phyloP scores from a whole-genome alignment of 2,329 filamentous ascomycete genomes.

The Xylariales sp. region DNA sequence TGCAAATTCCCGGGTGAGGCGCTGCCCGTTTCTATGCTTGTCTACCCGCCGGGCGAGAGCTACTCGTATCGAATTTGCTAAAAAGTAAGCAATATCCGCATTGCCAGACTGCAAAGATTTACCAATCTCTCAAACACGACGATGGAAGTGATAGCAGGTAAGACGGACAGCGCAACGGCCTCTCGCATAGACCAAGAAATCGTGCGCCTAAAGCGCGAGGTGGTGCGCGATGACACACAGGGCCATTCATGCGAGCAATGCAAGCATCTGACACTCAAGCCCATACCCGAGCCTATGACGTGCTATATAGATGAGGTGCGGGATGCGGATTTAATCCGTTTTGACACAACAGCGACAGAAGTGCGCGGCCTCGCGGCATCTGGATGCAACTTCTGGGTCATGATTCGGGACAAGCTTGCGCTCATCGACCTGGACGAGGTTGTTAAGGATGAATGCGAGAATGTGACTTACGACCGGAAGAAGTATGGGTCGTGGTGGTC shows the following conservation, averaged over 20 bases:
- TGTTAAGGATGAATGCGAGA: neutral
- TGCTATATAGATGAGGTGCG: neutral
- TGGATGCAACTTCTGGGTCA: constrained; percentile 1
- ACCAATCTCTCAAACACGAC: no score
- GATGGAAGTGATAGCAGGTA: no score
- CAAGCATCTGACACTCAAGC: neutral
- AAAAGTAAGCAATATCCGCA: no score
- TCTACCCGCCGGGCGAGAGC: no score
- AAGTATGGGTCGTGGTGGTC: neutral
- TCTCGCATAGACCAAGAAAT: constrained; percentile 2
- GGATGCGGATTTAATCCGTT: neutral
- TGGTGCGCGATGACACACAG: constrained; percentile 1
- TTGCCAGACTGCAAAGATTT: no score
- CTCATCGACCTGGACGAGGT: neutral
- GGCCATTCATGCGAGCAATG: constrained; percentile 3
- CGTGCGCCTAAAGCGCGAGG: neutral
- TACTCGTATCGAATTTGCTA: no score
- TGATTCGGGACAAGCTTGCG: neutral
- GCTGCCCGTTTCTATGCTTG: no score
- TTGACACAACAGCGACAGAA: constrained; percentile 1
- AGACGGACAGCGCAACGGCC: neutral
- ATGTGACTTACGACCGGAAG: neutral
- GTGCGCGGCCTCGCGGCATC: neutral
- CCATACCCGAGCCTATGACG: neutral
- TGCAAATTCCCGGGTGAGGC: no score